Evolutionary conservation across 805 yeast genomes (phyloP), one percentile per base, ranked within the genome.

Genomic region (Komagataella populi): DNA sequence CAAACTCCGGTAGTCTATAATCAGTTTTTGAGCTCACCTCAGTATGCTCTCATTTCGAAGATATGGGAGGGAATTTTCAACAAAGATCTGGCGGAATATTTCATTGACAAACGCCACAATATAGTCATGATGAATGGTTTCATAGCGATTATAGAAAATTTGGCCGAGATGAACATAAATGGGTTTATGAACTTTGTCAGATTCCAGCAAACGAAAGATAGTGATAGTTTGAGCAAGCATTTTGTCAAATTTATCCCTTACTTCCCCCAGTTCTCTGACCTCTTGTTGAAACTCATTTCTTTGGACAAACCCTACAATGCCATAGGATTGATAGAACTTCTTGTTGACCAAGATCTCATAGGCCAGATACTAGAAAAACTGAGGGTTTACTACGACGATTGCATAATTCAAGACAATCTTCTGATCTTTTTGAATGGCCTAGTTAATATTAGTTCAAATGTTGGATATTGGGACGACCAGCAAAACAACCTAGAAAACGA

Each of bases 341-440:
- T 93, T 52, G 78, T 84, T 55, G 77, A 74, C 49, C 97, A 91
- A 64, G 63, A 74, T 44, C 70, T 93, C 55, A 80, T 91, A 65
- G 77, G 46, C 71, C 83, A 50, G 72, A 79, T 57, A 74, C 78
- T 57, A 89, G 86, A 64, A 76, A 86, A 47, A 83, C 96, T 24
- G 84, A 62, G 63, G 48, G 46, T 51, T 1, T 55, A 60, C 49
- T 60, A 59, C 48, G 88, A 60, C 23, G 69, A 66, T 44, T 68
- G 66, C 49, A 62, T 60, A 51, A 59, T 65, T 18, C 70, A 66
- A 53, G 70, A 66, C 48, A 66, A 63, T 48, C 56, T 66, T 8
- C 63, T 96, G 45, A 97, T 90, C 59, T 85, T 93, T 59, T 70
- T 93, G 49, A 93, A 93, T 63, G 97, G 97, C 0, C 78, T 93